Evolutionary conservation across 768 basidiomycete genomes (phyloP).

Genomic region (Mycena rosella): DNA sequence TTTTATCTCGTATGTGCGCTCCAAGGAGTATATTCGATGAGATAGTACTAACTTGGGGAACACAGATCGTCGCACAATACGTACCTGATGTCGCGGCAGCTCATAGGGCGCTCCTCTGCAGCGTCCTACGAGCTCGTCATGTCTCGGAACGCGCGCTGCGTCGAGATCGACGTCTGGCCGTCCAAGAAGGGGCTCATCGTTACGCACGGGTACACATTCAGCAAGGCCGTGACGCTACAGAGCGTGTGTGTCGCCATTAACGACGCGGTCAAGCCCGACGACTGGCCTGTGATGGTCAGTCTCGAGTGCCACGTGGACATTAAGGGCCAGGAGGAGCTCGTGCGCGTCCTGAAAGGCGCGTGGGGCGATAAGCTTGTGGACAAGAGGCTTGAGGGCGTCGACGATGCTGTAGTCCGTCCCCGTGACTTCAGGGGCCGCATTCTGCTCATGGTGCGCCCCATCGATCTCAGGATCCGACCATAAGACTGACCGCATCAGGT

Average conservation of each 20-base stretch:
- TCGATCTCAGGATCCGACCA: background rate
- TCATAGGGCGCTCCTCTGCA: constrained; percentile 67
- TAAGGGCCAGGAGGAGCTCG: constrained; percentile 64
- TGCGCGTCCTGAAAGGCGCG: constrained; percentile 60
- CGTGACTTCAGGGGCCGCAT: constrained; percentile 65
- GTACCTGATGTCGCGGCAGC: constrained; percentile 69
- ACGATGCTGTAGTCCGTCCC: constrained; percentile 56
- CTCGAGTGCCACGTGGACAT: constrained; percentile 73
- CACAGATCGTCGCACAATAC: constrained; percentile 75
- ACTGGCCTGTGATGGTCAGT: constrained; percentile 72
- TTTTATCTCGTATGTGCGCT: constrained; percentile 63
- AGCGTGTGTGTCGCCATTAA: constrained; percentile 68
- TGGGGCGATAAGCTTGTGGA: constrained; percentile 68
- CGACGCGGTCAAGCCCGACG: constrained; percentile 51
- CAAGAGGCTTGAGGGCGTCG: constrained; percentile 51
- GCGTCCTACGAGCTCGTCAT: constrained; percentile 69
- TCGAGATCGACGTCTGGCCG: constrained; percentile 80
- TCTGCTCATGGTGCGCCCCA: constrained; percentile 64
- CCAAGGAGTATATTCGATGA: background rate
- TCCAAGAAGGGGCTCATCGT: constrained; percentile 65
- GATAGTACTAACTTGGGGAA: background rate
- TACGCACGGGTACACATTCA: constrained; percentile 73
- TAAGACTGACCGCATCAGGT: constrained; percentile 50
- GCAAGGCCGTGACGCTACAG: constrained; percentile 62
- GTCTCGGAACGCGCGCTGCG: constrained; percentile 63